Evolutionary conservation across 306 rosid genomes (phyloP).

Genomic region (Senna tora): DNA sequence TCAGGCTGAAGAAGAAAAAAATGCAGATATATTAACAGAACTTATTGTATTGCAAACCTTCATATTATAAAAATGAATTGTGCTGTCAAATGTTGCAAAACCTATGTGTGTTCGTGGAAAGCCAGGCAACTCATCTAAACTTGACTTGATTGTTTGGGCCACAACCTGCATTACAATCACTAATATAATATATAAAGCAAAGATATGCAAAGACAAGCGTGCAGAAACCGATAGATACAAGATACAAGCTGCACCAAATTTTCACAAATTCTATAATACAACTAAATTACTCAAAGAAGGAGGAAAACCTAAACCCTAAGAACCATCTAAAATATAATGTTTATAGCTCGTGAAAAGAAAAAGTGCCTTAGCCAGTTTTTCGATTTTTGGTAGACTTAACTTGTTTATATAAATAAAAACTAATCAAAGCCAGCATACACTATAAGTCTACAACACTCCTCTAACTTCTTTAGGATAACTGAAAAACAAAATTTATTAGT

Average conservation of each 20-base stretch:
- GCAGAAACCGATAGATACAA: conserved; percentile 15
- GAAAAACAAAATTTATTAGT: conserved; percentile 28
- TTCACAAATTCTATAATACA: conserved; percentile 23
- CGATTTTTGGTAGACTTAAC: conserved; percentile 6
- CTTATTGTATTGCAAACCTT: conserved; percentile 60
- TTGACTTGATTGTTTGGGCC: conserved; percentile 87
- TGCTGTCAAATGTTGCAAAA: conserved; percentile 96
- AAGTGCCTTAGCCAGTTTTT: conserved; percentile 20
- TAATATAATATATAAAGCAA: conserved; percentile 26
- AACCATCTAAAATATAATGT: conserved; percentile 24
- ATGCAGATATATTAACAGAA: conserved; percentile 16
- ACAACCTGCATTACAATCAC: conserved; percentile 64
- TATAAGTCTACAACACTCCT: conserved; percentile 11
- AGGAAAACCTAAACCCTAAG: neutral
- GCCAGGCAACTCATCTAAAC: conserved; percentile 96
- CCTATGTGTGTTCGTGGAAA: conserved; percentile 98
- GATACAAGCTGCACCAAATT: conserved; percentile 28
- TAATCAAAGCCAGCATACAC: conserved; percentile 27
- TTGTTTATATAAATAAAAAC: conserved; percentile 10
- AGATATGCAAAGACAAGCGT: conserved; percentile 7
- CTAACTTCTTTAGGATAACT: conserved; percentile 17
- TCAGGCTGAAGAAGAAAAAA: conserved; percentile 16
- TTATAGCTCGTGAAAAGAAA: conserved; percentile 9
- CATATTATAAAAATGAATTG: conserved; percentile 95
- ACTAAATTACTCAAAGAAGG: conserved; percentile 24